A percentile compares a stretch with the other conserved stretches of the same genome.
Evolutionary conservation across 345 rosid genomes (phyloP).

Genomic region (Brassica cretica): DNA sequence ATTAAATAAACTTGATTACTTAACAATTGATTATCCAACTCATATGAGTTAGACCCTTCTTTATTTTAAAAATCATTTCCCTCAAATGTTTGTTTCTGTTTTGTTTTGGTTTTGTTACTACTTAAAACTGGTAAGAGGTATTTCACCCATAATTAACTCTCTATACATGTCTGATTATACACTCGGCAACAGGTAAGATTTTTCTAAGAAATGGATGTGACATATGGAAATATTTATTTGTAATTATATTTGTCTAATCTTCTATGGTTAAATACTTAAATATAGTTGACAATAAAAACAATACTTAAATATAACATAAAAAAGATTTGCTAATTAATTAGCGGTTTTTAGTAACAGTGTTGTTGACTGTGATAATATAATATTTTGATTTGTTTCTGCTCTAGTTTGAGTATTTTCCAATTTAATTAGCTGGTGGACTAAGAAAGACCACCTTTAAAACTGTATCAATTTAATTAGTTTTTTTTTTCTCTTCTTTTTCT

Average conservation of each 20-base stretch:
- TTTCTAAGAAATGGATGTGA: not conserved
- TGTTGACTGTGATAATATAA: conserved; percentile 7
- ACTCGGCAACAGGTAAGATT: not conserved
- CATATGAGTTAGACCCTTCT: conserved; percentile 24
- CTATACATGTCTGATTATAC: not conserved
- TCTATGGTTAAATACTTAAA: not conserved
- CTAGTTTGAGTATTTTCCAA: not conserved
- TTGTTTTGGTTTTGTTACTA: conserved; percentile 24
- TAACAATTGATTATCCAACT: conserved; percentile 23
- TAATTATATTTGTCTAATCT: not conserved
- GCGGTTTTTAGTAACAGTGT: not conserved
- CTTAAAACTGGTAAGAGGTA: not conserved
- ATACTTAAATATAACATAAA: not conserved
- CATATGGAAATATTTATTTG: not conserved
- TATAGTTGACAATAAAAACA: not conserved
- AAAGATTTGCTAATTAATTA: conserved; percentile 2
- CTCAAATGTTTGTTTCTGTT: conserved; percentile 19
- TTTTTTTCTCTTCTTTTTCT: not conserved
- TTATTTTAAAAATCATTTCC: not conserved
- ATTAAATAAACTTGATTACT: not conserved
- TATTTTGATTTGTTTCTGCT: not conserved
- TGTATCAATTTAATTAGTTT: not conserved
- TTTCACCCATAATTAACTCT: not conserved
- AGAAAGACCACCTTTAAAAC: not conserved
- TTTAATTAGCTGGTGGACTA: not conserved